phyloP scores from a whole-genome alignment of 1,139 yeast species.

The Suhomyces bribrorum region DNA sequence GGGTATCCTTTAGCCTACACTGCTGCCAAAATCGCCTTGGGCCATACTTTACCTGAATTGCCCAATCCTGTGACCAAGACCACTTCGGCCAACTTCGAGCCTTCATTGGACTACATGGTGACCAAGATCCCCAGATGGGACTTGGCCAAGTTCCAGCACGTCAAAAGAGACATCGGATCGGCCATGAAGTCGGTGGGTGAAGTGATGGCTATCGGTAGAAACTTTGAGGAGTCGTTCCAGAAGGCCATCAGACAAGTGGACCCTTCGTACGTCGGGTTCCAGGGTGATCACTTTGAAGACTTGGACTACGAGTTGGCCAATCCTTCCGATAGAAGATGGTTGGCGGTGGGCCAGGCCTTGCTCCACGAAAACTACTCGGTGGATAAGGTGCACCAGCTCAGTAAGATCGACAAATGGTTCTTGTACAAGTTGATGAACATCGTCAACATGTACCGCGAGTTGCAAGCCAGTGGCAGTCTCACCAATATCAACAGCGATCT shows the following conservation, averaged over 20 bases:
- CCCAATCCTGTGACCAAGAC: constrained; percentile 97
- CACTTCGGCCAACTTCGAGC: constrained; percentile 95
- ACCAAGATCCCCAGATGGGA: constrained; percentile 99
- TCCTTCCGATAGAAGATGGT: constrained; percentile 97
- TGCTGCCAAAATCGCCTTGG: constrained; percentile 95
- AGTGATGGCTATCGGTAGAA: constrained; percentile 98
- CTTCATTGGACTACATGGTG: constrained; percentile 93
- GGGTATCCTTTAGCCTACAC: constrained; percentile 98
- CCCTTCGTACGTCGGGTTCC: constrained; percentile 88
- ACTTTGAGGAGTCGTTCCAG: constrained; percentile 95
- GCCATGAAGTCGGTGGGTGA: constrained; percentile 99
- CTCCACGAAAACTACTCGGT: constrained; percentile 87
- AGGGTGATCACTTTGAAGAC: constrained; percentile 80
- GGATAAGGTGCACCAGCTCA: constrained; percentile 84
- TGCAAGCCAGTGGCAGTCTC: constrained; percentile 61
- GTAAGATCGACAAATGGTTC: constrained; percentile 96
- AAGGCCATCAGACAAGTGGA: constrained; percentile 97
- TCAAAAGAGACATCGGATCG: constrained; percentile 88
- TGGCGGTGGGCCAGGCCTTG: constrained; percentile 97
- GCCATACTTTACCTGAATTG: constrained; percentile 90
- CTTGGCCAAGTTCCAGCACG: constrained; percentile 91
- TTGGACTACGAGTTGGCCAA: constrained; percentile 78
- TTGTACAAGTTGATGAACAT: constrained; percentile 87
- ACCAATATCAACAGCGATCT: constrained; percentile 63
- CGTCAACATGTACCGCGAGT: constrained; percentile 81